Conservation (phyloP, 1,284 basidiomycete genomes). For the Erythrobasidium hasegawianum region DNA sequence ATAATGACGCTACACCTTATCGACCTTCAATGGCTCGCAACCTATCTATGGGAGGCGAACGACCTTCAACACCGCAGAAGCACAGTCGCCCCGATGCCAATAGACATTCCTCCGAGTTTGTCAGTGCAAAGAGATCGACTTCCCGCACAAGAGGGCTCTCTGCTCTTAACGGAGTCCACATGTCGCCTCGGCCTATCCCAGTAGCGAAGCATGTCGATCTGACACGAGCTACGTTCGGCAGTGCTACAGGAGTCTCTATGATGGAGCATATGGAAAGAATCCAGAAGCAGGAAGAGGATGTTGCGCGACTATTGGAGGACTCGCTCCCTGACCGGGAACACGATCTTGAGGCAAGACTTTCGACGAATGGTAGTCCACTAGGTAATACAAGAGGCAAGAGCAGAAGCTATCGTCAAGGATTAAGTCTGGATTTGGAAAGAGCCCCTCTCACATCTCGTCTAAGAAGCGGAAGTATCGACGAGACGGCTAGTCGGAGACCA, state of each 20-base stretch:
- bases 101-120: background rate
- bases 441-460: background rate
- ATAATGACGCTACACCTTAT: background rate
- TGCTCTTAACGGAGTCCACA: background rate
- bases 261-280: conserved; percentile 33
- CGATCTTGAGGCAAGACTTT: background rate
- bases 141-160: background rate
- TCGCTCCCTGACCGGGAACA: background rate
- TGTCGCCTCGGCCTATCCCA: conserved; percentile 24
- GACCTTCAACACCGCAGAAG: background rate
- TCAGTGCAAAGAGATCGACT: background rate
- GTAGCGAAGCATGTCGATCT: conserved; percentile 20
- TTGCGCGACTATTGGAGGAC: background rate
- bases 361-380: background rate
- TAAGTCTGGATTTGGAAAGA: conserved; percentile 23
- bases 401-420: conserved; percentile 6
- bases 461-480: conserved; percentile 8
- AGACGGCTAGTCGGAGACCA: conserved; percentile 13
- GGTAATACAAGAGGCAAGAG: background rate
- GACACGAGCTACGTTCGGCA: conserved; percentile 13
- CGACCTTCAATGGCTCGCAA: conserved; percentile 3
- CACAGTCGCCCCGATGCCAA: background rate
- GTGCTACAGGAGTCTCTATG: conserved; percentile 27
- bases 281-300: conserved; percentile 21
- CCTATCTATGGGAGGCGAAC: background rate